These are phyloP conservation scores for Deinandra increscens DNA, from an alignment of 129 eudicot genomes.

Conservation along the genomic window DNA sequence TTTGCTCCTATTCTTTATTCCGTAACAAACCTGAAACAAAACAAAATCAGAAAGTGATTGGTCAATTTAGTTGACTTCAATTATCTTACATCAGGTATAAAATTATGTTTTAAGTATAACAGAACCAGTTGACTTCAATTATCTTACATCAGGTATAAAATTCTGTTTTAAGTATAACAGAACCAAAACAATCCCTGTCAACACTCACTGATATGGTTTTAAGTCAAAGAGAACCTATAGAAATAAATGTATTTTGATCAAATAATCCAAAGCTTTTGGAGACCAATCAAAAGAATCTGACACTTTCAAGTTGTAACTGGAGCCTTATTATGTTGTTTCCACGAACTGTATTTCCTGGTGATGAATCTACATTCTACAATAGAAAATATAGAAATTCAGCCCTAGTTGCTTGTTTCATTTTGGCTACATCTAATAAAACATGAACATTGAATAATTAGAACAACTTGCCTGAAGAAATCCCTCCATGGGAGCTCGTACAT, in stretches of 20 bases:
- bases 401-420: background rate
- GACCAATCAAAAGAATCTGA: constrained; percentile 23
- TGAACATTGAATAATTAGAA: background rate
- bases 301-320: constrained; percentile 62
- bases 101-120: too few relatives aligned
- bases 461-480: constrained; percentile 87
- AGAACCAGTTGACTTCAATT: too few relatives aligned
- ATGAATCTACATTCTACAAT: constrained; percentile 53
- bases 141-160: too few relatives aligned
- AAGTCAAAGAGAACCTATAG: too few relatives aligned
- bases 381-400: background rate
- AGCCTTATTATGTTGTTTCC: constrained; percentile 51
- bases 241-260: constrained; percentile 17
- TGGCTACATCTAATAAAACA: background rate
- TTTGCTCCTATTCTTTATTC: too few relatives aligned
- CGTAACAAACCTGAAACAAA: too few relatives aligned
- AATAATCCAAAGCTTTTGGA: constrained; percentile 9
- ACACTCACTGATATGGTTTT: too few relatives aligned
- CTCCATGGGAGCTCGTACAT: constrained; percentile 94
- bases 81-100: too few relatives aligned
- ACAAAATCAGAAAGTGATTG: too few relatives aligned
- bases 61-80: too few relatives aligned
- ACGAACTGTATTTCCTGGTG: constrained; percentile 81
- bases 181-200: too few relatives aligned
- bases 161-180: too few relatives aligned